Base-by-base conservation (phyloP, 2,329 filamentous ascomycete species). In the Fusarium mundagurra region DNA sequence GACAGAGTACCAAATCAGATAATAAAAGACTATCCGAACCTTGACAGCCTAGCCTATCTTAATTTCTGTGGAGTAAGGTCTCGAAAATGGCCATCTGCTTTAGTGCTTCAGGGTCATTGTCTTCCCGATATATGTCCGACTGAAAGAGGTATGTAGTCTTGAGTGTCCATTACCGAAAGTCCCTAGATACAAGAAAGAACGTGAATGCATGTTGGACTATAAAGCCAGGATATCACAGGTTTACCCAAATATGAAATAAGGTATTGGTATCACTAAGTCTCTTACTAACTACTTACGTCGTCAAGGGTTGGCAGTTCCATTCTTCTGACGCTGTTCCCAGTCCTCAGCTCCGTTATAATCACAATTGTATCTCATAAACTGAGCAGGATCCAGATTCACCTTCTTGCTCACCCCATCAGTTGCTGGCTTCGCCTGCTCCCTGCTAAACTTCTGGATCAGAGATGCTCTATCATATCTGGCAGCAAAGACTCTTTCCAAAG, bases 301-400 rank as follows among this genome's bases (percentile, higher is more conserved):
- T 55, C n/a, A 69, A 33, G 66, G 66, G 8, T 34, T 44, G 5
- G 43, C 55, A 5, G 64, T 69, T 18, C 66, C 57, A 7, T 69
- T 44, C 64, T 55, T 63, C 34, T 75, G 71, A 6, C 74, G 61
- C 16, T 67, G 61, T n/a, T 76, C 74, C 74, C 74, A 76, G 18
- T 76, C 69, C 5, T 39, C 50, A 0, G 74, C 74, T 4, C 74
- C 74, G 10, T 74, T 29, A 24, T 76, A 76, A 14, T 76, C 66
- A 29, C 74, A 76, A 27, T 76, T 76, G 9, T 75, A 76, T 50
- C 59, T 64, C 66, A 76, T 73, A 22, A 76, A 76, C 45, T 76
- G 71, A 3, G 61, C 74, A 14, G 74, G 74, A 29, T 76, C 74
- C 14, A 76, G 14, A 24, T 75, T 76, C 2, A 76, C 41, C 61